Base-by-base conservation (phyloP, 164 flowering plant genomes). In the Brasenia schreberi region DNA sequence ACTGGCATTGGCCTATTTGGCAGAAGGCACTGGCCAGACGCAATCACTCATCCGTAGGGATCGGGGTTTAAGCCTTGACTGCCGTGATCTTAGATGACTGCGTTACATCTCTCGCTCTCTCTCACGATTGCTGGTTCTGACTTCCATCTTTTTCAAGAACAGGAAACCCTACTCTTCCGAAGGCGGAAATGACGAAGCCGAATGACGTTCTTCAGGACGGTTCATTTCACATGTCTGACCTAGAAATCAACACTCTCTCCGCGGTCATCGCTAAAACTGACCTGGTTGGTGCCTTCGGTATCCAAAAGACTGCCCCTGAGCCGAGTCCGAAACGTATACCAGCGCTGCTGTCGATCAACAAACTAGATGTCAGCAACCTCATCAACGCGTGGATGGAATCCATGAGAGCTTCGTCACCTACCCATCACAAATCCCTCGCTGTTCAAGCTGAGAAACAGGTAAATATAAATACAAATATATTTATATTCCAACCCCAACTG, bases 401-500 rank as follows among this genome's bases (percentile, higher is more conserved):
- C n/a, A 90, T 93, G 96, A 84, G 77, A 62, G 96, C 87, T 43
- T 88, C 96, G 6, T 92, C 98, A 17, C 96, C 98, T 2, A 83
- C 92, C 14, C 96, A 80, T 49, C 5, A 65, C 66, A 85, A 71
- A 58, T 74, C 90, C 18, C 17, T 71, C 0, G 10, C 56, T 49
- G 56, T 14, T 49, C 56, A 49, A 14, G 56, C 1, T 9, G 56
- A 14, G 12, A 49, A 49, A 5, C 56, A 49, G 56, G 12, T 14
- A 1, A 0, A 33, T 33, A 3, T 33, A 33, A 1, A 33, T 33
- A 33, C 3, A 33, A 1, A 33, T 33, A 33, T 33, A 33, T 33
- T 1, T 33, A 33, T 9, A 14, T 49, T 49, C 14, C 12, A 49
- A 9, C 0, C 10, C 56, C 56, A 49, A 49, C 56, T 6, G 10